Evolutionary conservation across 1,139 yeast genomes (phyloP), one percentile per base, ranked within the genome.

Genomic region (Scheffersomyces cryptocercus): DNA sequence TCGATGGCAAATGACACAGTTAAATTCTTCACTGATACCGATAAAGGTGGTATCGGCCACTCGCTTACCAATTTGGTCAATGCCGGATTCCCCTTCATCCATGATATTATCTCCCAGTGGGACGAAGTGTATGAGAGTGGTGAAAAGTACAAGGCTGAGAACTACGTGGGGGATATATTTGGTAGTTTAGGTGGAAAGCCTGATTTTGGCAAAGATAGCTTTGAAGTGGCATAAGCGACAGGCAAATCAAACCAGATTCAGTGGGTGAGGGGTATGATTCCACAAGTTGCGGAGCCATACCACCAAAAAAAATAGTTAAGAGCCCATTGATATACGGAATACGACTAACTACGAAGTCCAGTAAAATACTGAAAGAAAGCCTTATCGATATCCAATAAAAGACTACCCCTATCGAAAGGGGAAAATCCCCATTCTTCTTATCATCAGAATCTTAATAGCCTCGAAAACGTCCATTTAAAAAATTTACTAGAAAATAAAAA

Each of bases 121-220:
- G 77, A 73, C 38, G 43, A 55, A 10, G 53, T 67, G n/a, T 79
- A 80, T 62, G 54, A 52, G 43, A 44, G 49, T 4, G 68, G 69
- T 38, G 57, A 59, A 36, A 66, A 68, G 44, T 63, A 67, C 41
- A 59, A 64, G 38, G 68, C 83, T n/a, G 64, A 62, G 30, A 79
- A 79, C 64, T 81, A 81, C 57, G 66, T 80, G 39, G 86, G 86
- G 44, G 85, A 81, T 55, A 70, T 77, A 45, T 75, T 72, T 48
- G 81, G 77, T 40, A 68, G 82, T 35, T 67, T 80, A 61, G 81
- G 55, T 13, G 58, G 57, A 8, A 49, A 26, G 13, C 42, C 44
- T 5, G 26, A 39, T 9, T 42, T 38, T 31, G 44, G 44, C 24
- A 38, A 39, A 28, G 42, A 35, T 20, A 20, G 37, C 15, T 42